Conservation (phyloP, 2,329 filamentous ascomycete genomes). For the Microdochium nivale region DNA sequence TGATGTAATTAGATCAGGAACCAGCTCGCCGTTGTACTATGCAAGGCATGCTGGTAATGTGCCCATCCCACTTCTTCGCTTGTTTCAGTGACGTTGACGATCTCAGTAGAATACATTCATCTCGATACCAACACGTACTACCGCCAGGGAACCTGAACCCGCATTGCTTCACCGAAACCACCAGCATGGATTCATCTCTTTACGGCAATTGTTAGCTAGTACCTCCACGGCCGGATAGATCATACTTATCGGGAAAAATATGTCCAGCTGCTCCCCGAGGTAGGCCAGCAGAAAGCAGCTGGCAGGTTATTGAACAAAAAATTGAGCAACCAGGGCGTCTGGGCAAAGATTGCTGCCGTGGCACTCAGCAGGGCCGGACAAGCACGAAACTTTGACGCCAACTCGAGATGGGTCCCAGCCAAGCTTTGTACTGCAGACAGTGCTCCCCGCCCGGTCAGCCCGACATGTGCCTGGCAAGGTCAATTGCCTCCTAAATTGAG, state of each 20-base stretch:
- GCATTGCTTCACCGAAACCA: background rate
- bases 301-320: background rate
- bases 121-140: too few species aligned
- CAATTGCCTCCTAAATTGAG: constrained; percentile 4
- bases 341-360: background rate
- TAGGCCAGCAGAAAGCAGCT: background rate
- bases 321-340: background rate
- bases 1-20: too few species aligned
- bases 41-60: too few species aligned
- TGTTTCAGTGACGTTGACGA: too few species aligned
- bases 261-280: background rate
- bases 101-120: too few species aligned
- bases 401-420: constrained; percentile 78
- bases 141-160: too few species aligned
- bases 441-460: constrained; percentile 10
- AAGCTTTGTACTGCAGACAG: constrained; percentile 15
- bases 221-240: background rate
- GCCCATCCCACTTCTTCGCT: too few species aligned
- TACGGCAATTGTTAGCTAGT: background rate
- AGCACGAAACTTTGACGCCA: constrained; percentile 91
- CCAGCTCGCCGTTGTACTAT: too few species aligned
- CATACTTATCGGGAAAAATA: background rate
- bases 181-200: background rate
- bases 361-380: constrained; percentile 50
- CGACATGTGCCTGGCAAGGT: constrained; percentile 4